Base-by-base conservation (phyloP, 352 stramenopile genomes). In the Globisporangium irregulare region DNA sequence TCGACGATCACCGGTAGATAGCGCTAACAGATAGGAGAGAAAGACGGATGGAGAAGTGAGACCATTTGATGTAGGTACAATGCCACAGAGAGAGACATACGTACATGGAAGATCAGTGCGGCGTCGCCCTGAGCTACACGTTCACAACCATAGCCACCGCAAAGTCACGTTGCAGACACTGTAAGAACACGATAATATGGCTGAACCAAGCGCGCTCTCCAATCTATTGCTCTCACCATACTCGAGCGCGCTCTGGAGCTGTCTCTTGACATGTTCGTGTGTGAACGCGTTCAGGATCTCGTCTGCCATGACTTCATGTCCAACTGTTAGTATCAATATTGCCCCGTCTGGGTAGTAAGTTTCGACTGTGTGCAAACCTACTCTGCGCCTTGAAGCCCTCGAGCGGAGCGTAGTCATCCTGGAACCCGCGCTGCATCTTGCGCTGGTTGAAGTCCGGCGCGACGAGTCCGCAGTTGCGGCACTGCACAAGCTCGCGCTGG, bases 1-100 rank as follows among this genome's bases (percentile, higher is more conserved):
- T 85, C 77, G 46, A 88, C 56, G 18, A 76, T 72, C 18, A 75
- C 34, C 4, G 84, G 80, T 10, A 90, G 66, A 22, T 90, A 92
- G 48, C 67, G 77, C 34, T 38, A 38, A 38, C 9, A 38, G 34
- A 38, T 38, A 12, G 9, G 34, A 38, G 7, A 38, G 34, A 38
- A 12, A 38, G 34, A 38, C 9, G 9, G 34, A 38, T 38, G 9
- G 34, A 38, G 34, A 38, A 38, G 34, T 38, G 9, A 38, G 34
- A 38, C 34, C 8, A 38, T 38, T 12, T 9, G 34, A 38, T 38
- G 7, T 38, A 38, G 34, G 9, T 38, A 12, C 8, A 38, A 38
- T 38, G 34, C 34, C 34, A 32, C 27, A 32, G 27, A 32, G 27
- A 32, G 34, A 38, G 34, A 38, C 0, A 38, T 1, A 38, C 34